Evolutionary conservation across 768 basidiomycete genomes (phyloP).

Genomic region (Clathrus columnatus): DNA sequence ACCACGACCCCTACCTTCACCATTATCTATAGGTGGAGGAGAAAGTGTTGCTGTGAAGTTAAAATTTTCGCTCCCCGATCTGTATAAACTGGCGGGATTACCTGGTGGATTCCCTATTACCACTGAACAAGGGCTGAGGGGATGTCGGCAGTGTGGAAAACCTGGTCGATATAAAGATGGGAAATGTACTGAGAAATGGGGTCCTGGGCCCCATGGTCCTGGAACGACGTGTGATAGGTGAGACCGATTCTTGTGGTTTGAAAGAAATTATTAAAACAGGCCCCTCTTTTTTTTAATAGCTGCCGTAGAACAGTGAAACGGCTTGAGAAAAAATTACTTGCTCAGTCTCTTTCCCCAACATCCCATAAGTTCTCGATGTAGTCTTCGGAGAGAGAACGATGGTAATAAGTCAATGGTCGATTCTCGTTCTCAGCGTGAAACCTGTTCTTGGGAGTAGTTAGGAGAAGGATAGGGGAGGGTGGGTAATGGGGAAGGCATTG

Average conservation of each 20-base stretch:
- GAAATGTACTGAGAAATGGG: constrained; percentile 84
- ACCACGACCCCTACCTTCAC: background rate
- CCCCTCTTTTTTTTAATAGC: constrained; percentile 24
- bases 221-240: constrained; percentile 77
- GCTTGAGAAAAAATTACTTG: constrained; percentile 62
- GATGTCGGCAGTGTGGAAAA: constrained; percentile 67
- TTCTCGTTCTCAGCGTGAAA: background rate
- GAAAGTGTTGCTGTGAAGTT: background rate
- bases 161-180: constrained; percentile 75
- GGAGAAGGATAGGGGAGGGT: background rate
- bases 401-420: background rate
- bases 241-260: constrained; percentile 17
- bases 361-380: background rate
- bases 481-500: background rate
- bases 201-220: constrained; percentile 73
- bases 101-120: constrained; percentile 15
- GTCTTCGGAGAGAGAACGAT: background rate
- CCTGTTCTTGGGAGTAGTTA: background rate
- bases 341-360: constrained; percentile 17
- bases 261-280: too few relatives aligned
- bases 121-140: constrained; percentile 60
- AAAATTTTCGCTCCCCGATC: background rate
- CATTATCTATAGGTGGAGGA: background rate
- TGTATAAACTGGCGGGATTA: background rate
- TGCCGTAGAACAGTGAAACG: constrained; percentile 86